Conservation (phyloP, 139 green algal species). For the Chlamydomonas incerta region DNA sequence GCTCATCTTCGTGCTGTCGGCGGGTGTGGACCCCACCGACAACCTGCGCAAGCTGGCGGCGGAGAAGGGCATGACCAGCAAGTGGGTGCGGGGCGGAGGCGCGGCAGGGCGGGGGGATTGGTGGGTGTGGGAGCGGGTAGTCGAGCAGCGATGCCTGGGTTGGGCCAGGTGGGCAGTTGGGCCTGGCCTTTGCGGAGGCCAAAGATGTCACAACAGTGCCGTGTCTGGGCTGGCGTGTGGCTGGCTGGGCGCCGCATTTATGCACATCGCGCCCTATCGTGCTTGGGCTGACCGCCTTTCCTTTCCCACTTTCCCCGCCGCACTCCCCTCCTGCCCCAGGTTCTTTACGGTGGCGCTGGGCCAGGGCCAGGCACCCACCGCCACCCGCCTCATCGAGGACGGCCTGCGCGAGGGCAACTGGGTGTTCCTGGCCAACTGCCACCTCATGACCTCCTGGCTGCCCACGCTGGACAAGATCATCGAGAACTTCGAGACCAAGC, state of each 20-base stretch:
- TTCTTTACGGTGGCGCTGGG: slow-evolving; percentile 84
- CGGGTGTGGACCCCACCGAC: slow-evolving; percentile 87
- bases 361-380: slow-evolving; percentile 82
- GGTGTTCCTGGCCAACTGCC: slow-evolving; percentile 94
- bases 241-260: too few species aligned
- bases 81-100: background rate
- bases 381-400: slow-evolving; percentile 84
- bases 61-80: slow-evolving; percentile 51
- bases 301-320: background rate
- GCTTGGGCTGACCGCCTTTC: background rate
- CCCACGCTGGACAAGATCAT: slow-evolving; percentile 89
- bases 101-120: background rate
- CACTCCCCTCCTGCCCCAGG: slow-evolving; percentile 45
- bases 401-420: slow-evolving; percentile 79
- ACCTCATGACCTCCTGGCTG: slow-evolving; percentile 92
- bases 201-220: too few species aligned
- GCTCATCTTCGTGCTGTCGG: slow-evolving; percentile 88
- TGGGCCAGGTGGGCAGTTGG: too few species aligned
- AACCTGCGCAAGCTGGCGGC: slow-evolving; percentile 82
- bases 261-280: background rate
- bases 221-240: too few species aligned
- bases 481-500: slow-evolving; percentile 70
- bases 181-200: too few species aligned
- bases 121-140: too few species aligned
- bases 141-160: too few species aligned